Percentiles rank a stretch among this genome's conserved stretches.
phyloP scores from a whole-genome alignment of 257 asterid genomes.

The Capsicum chinense region DNA sequence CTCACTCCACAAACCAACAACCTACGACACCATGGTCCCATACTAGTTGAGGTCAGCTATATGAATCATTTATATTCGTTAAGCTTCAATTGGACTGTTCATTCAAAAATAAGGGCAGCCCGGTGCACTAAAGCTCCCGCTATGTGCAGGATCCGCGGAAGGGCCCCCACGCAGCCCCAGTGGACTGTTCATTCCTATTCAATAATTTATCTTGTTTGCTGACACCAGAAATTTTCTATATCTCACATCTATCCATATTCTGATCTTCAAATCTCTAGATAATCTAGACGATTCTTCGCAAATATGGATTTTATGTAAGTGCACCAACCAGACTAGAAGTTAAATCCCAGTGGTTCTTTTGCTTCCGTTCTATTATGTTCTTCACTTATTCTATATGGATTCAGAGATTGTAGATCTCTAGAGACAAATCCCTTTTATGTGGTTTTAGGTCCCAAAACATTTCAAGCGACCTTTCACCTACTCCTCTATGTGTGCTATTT shows the following conservation, averaged over 20 bases:
- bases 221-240: neutral
- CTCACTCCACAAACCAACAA: neutral
- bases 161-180: too few species aligned
- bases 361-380: constrained; percentile 19
- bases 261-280: constrained; percentile 10
- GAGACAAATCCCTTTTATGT: neutral
- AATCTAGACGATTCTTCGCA: neutral
- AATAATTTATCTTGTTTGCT: neutral
- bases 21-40: neutral
- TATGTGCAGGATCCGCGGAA: too few species aligned
- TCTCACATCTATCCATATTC: neutral
- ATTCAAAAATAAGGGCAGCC: neutral
- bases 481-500: neutral
- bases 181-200: constrained; percentile 8
- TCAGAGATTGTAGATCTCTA: neutral
- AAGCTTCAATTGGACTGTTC: neutral
- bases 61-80: neutral
- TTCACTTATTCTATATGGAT: constrained; percentile 7
- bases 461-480: neutral
- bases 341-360: neutral
- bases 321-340: neutral
- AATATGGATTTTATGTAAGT: neutral
- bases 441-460: constrained; percentile 7
- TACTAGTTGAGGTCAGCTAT: neutral
- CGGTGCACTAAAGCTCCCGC: too few species aligned